phyloP scores from a whole-genome alignment of 495 filamentous ascomycete genomes.

The Aspergillus carlsbadensis region DNA sequence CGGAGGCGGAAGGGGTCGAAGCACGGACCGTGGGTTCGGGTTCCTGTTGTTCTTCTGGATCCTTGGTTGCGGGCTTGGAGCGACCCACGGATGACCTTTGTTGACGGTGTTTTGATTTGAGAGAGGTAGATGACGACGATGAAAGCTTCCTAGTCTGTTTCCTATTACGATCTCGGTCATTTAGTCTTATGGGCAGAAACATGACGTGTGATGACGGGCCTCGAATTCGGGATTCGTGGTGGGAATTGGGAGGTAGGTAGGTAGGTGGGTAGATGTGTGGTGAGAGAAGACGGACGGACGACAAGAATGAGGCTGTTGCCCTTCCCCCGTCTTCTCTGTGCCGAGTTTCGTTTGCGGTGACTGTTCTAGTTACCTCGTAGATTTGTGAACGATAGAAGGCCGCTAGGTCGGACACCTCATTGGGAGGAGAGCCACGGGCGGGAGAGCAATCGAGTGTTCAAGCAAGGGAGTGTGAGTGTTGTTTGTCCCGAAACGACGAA shows the following conservation, averaged over 20 bases:
- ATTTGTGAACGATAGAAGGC: constrained; percentile 5
- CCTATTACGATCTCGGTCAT: constrained; percentile 39
- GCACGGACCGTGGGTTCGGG: constrained; percentile 35
- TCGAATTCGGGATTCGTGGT: constrained; percentile 27
- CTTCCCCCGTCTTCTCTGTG: constrained; percentile 13
- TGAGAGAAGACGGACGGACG: constrained; percentile 21
- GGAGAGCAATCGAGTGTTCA: not conserved
- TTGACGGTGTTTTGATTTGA: constrained; percentile 34
- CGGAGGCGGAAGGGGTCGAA: constrained; percentile 36
- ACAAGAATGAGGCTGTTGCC: constrained; percentile 9
- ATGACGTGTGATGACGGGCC: constrained; percentile 32
- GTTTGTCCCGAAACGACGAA: not conserved
- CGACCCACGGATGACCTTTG: constrained; percentile 28
- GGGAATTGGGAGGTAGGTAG: constrained; percentile 10
- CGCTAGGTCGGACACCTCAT: constrained; percentile 8
- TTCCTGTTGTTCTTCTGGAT: constrained; percentile 27
- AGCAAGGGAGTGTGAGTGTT: not conserved
- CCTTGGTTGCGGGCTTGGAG: constrained; percentile 47
- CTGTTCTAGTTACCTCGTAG: constrained; percentile 28
- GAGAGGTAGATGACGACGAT: constrained; percentile 27
- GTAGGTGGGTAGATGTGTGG: too few relatives aligned
- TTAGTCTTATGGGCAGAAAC: constrained; percentile 45
- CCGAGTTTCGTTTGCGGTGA: constrained; percentile 12
- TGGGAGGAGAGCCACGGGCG: constrained; percentile 4
- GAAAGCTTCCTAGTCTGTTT: constrained; percentile 26